These are phyloP conservation scores for Leishmania lainsoni DNA, from an alignment of 208 protist genomes.

Conservation along the genomic window DNA sequence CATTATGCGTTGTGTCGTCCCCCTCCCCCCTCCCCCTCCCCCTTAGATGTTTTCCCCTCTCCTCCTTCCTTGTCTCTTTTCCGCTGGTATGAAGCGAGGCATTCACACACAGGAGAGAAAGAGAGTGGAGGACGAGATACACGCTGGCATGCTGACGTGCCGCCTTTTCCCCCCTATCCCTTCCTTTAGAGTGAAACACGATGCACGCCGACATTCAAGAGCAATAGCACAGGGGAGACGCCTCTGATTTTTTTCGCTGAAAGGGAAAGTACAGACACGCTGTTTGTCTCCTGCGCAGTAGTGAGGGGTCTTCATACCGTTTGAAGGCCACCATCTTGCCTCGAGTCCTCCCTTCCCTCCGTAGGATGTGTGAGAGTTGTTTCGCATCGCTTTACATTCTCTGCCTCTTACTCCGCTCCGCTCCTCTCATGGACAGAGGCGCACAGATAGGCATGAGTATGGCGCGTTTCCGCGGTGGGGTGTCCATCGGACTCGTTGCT, in stretches of 20 bases:
- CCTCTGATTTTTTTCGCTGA: not conserved
- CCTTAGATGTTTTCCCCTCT: not conserved
- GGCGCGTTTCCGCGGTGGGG: not conserved
- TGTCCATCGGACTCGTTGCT: not conserved
- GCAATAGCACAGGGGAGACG: no score
- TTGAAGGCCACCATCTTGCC: not conserved
- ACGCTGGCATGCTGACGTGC: not conserved
- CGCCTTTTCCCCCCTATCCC: not conserved
- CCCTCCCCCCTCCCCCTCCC: not conserved
- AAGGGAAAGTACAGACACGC: not conserved
- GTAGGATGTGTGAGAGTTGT: not conserved
- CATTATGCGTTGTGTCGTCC: not conserved
- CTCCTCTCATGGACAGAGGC: not conserved
- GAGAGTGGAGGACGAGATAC: not conserved
- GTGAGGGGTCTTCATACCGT: not conserved
- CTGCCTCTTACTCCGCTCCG: not conserved
- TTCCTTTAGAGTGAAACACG: not conserved
- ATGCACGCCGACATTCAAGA: no score
- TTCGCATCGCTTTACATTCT: not conserved
- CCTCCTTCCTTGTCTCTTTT: not conserved
- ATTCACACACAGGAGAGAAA: not conserved
- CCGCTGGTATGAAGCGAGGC: not conserved
- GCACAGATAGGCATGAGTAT: not conserved
- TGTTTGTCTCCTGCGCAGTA: not conserved
- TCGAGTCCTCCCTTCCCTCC: not conserved